These are phyloP conservation scores for Beauveria asiatica DNA, from an alignment of 2,329 filamentous ascomycete genomes.

Conservation along the genomic window DNA sequence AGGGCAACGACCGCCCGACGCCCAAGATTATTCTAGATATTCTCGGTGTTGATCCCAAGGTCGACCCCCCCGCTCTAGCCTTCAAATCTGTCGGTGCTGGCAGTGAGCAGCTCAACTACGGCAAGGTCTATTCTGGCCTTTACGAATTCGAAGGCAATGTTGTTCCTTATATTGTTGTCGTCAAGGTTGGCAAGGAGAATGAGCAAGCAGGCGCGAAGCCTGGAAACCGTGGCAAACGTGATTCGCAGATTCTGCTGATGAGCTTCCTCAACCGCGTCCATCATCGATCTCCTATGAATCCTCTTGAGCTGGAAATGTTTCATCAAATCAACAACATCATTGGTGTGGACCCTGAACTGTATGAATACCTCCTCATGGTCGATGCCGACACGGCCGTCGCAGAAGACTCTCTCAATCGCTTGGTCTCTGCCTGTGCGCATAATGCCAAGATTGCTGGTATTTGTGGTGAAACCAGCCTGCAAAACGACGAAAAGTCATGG, in stretches of 20 bases:
- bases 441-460: slow-evolving; percentile 96
- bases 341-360: slow-evolving; percentile 91
- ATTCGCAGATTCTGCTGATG: slow-evolving; percentile 92
- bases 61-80: slow-evolving; percentile 85
- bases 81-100: slow-evolving; percentile 90
- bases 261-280: slow-evolving; percentile 98
- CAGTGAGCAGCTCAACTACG: slow-evolving; percentile 91
- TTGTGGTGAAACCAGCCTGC: slow-evolving; percentile 90
- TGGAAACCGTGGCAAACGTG: slow-evolving; percentile 96
- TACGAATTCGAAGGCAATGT: slow-evolving; percentile 98
- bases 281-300: slow-evolving; percentile 87
- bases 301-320: slow-evolving; percentile 94
- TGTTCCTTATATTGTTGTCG: slow-evolving; percentile 89
- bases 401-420: slow-evolving; percentile 84
- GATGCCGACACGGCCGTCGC: slow-evolving; percentile 93
- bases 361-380: slow-evolving; percentile 95
- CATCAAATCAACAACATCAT: slow-evolving; percentile 99
- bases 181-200: slow-evolving; percentile 95
- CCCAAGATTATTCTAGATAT: slow-evolving; percentile 98
- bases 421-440: slow-evolving; percentile 87
- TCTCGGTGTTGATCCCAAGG: slow-evolving; percentile 90
- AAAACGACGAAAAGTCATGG: slow-evolving; percentile 92
- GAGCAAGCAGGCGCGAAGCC: slow-evolving; percentile 87
- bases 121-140: slow-evolving; percentile 94
- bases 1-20: slow-evolving; percentile 91